Percentiles rank a stretch among this genome's conserved stretches.
phyloP scores from a whole-genome alignment of 768 basidiomycete genomes.

The Pleurotus eryngii region DNA sequence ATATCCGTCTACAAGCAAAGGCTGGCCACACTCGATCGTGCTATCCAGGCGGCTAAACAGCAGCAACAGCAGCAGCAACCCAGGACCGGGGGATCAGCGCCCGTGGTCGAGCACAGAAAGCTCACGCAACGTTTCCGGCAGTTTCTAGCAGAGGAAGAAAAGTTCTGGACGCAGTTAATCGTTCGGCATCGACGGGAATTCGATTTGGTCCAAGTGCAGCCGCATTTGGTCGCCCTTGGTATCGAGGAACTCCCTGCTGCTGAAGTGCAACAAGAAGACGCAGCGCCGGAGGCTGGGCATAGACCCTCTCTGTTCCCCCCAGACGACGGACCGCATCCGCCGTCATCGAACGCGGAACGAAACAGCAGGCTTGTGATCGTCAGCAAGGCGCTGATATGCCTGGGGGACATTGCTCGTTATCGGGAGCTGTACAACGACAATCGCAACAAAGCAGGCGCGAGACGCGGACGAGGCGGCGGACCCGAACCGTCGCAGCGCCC shows the following conservation, averaged over 20 bases:
- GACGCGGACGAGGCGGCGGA: conserved; percentile 47
- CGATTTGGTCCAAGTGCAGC: conserved; percentile 59
- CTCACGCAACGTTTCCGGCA: conserved; percentile 85
- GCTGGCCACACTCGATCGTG: conserved; percentile 63
- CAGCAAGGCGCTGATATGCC: conserved; percentile 85
- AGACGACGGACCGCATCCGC: conserved; percentile 39
- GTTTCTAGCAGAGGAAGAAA: conserved; percentile 87
- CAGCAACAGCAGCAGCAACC: conserved; percentile 31
- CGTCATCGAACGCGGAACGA: conserved; percentile 48
- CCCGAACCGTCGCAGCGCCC: conserved; percentile 47
- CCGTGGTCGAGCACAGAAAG: conserved; percentile 77
- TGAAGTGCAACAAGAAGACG: conserved; percentile 16
- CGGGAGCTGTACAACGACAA: conserved; percentile 84
- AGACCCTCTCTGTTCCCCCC: conserved; percentile 65
- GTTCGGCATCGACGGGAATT: conserved; percentile 73
- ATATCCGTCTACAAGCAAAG: conserved; percentile 81
- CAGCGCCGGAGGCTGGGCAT: conserved; percentile 36
- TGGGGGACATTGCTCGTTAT: conserved; percentile 94
- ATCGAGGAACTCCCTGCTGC: conserved; percentile 37
- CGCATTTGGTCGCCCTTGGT: conserved; percentile 54
- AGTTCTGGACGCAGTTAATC: conserved; percentile 84
- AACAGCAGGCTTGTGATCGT: conserved; percentile 69
- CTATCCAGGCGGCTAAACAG: conserved; percentile 37
- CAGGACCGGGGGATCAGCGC: conserved; percentile 42
- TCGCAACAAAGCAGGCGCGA: conserved; percentile 50